Evolutionary conservation across 2,329 filamentous ascomycete genomes (phyloP).

Genomic region (Xylariales sp.): DNA sequence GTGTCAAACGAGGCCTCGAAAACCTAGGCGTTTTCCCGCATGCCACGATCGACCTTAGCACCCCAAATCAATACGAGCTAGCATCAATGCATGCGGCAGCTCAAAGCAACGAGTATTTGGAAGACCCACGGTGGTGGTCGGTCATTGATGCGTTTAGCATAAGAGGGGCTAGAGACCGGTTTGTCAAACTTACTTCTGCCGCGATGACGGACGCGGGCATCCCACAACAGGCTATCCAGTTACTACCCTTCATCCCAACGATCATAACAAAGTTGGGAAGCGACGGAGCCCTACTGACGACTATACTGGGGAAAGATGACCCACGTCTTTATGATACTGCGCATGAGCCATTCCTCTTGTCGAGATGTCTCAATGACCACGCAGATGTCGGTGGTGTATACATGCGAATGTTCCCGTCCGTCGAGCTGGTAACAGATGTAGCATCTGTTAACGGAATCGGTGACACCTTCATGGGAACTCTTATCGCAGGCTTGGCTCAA

Average conservation of each 20-base stretch:
- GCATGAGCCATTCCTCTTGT: slow-evolving; percentile 77
- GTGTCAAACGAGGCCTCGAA: slow-evolving; percentile 51
- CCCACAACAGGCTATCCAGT: slow-evolving; percentile 83
- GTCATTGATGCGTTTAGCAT: slow-evolving; percentile 85
- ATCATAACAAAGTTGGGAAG: slow-evolving; percentile 86
- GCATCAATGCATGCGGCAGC: slow-evolving; percentile 81
- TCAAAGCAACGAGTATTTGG: slow-evolving; percentile 73
- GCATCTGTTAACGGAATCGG: slow-evolving; percentile 95
- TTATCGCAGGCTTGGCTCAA: slow-evolving; percentile 81
- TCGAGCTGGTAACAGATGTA: slow-evolving; percentile 74
- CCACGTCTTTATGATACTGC: slow-evolving; percentile 71
- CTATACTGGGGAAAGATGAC: slow-evolving; percentile 75
- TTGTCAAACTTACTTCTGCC: slow-evolving; percentile 74
- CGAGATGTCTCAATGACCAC: slow-evolving; percentile 66
- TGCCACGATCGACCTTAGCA: slow-evolving; percentile 76
- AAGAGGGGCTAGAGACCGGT: slow-evolving; percentile 75
- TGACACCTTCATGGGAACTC: slow-evolving; percentile 87
- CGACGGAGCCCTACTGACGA: slow-evolving; percentile 79
- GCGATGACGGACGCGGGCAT: slow-evolving; percentile 82
- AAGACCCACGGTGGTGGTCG: slow-evolving; percentile 78
- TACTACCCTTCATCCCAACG: slow-evolving; percentile 88
- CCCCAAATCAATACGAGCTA: slow-evolving; percentile 87
- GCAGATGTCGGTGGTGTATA: slow-evolving; percentile 79
- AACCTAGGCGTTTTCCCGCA: slow-evolving; percentile 66
- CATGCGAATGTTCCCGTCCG: slow-evolving; percentile 77